Conservation (phyloP, 768 basidiomycete genomes). For the Phaffia tasmanica region DNA sequence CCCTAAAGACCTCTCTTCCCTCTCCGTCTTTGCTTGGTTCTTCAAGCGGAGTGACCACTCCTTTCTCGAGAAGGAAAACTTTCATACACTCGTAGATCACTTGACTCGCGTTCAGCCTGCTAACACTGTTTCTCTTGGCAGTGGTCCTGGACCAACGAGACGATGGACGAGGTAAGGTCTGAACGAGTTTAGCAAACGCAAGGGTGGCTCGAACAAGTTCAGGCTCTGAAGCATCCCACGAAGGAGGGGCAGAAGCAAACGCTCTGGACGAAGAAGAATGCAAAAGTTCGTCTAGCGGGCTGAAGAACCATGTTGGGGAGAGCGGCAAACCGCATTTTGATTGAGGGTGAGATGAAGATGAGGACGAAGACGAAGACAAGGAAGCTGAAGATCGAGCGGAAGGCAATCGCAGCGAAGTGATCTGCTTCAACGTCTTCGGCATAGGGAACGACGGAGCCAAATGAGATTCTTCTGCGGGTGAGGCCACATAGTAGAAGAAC, state of each 20-base stretch:
- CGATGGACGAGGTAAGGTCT: background rate
- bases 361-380: constrained; percentile 41
- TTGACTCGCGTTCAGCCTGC: constrained; percentile 35
- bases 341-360: constrained; percentile 46
- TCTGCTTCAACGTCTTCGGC: constrained; percentile 46
- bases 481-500: constrained; percentile 38
- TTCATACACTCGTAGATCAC: constrained; percentile 74
- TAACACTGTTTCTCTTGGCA: background rate
- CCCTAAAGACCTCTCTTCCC: constrained; percentile 59
- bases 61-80: constrained; percentile 81
- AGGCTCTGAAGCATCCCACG: constrained; percentile 69
- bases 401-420: constrained; percentile 22
- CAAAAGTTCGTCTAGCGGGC: constrained; percentile 64
- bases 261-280: constrained; percentile 63
- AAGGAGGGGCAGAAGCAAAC: constrained; percentile 53
- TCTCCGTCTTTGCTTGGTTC: constrained; percentile 37
- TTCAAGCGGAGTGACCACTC: constrained; percentile 40
- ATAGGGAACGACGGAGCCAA: constrained; percentile 49
- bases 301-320: constrained; percentile 54
- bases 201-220: constrained; percentile 63
- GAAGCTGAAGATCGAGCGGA: constrained; percentile 28
- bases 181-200: constrained; percentile 47
- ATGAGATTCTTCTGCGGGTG: constrained; percentile 40
- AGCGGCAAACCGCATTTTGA: constrained; percentile 39
- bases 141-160: background rate